phyloP scores from a whole-genome alignment of 371 early-diverging fungal genomes.

The Mortierella polycephala region DNA sequence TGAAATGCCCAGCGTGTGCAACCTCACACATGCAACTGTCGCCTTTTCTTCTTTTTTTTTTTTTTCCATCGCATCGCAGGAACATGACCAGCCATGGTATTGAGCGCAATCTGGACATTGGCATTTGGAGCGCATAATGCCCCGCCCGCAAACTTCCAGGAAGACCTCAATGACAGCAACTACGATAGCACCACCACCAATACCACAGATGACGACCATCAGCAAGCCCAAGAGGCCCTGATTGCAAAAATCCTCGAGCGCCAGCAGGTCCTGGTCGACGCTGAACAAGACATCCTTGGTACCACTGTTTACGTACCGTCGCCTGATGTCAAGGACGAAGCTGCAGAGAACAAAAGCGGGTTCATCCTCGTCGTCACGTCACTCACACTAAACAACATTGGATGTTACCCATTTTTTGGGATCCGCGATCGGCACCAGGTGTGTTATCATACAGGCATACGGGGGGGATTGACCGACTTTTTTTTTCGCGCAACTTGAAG shows the following conservation, averaged over 20 bases:
- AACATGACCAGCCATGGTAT: slow-evolving; percentile 30
- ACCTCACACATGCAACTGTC: too few relatives aligned
- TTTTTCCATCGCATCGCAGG: not conserved
- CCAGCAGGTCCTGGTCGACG: slow-evolving; percentile 26
- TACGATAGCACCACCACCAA: not conserved
- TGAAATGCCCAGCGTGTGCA: too few relatives aligned
- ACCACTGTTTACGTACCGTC: slow-evolving; percentile 43
- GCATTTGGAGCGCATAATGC: slow-evolving; percentile 48
- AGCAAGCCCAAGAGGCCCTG: slow-evolving; percentile 5
- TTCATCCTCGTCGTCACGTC: slow-evolving; percentile 64
- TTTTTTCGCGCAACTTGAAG: slow-evolving; percentile 14
- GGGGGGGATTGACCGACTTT: too few relatives aligned
- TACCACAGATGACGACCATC: not conserved
- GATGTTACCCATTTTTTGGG: slow-evolving; percentile 69
- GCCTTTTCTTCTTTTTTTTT: too few relatives aligned
- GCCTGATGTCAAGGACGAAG: slow-evolving; percentile 51
- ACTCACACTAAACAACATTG: slow-evolving; percentile 66
- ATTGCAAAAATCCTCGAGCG: slow-evolving; percentile 26
- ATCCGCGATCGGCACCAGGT: slow-evolving; percentile 61
- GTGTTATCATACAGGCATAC: not conserved
- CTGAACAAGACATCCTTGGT: slow-evolving; percentile 38
- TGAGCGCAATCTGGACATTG: slow-evolving; percentile 52
- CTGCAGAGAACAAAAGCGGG: slow-evolving; percentile 62
- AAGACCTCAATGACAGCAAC: not conserved
- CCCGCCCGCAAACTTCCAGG: slow-evolving; percentile 16